Base-by-base conservation (phyloP, 2,329 filamentous ascomycete species). In the Scedosporium aurantiacum region DNA sequence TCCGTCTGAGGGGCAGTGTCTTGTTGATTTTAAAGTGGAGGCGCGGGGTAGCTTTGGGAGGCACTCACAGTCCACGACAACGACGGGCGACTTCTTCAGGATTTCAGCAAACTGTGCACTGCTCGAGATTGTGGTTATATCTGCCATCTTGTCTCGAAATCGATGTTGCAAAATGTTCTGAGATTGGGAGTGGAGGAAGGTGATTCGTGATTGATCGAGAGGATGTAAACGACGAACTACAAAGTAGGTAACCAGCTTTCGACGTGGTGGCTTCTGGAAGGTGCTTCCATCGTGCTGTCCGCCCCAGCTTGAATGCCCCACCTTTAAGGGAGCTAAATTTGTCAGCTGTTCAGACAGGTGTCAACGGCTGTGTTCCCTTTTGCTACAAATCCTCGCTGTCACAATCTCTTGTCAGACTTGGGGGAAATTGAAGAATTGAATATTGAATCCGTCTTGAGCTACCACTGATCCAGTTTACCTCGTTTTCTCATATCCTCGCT, bases 51-150 rank as follows among this genome's bases (percentile, higher is more conserved):
- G 62, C 62, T 63, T 67, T 63, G 66, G 68, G 65, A 66, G 55
- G 61, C 63, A 80, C 90, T 82, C 79, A 96, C 91, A 97, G 76
- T 96, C 90, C 69, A 88, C 86, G 61, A 97, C 87, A 50, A 97
- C 90, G 63, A 96, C 84, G 66, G 83, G 84, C 40, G 89, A 91
- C 61, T 82, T 84, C 64, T 82, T 82, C 64, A 96, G 80, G 63
- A 94, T 75, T 37, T 77, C 75, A 67, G 79, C 81, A 68, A 95
- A 87, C 70, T 93, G 85, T 68, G 78, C 77, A 66, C 77, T 75
- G 63, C 81, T 82, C 70, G 74, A 72, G 61, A 75, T 74, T 60
- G 63, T 57, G 3, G 43, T 57, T 57, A 57, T 61, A n/a, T 57
- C 57, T n/a, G 32, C 40, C 60, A 61, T 61, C 5, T 14, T 61